Percentiles rank a stretch among this genome's conserved stretches.
These are phyloP conservation scores for Fusarium oxysporum DNA, from an alignment of 2,329 filamentous ascomycete genomes.

Conservation along the genomic window DNA sequence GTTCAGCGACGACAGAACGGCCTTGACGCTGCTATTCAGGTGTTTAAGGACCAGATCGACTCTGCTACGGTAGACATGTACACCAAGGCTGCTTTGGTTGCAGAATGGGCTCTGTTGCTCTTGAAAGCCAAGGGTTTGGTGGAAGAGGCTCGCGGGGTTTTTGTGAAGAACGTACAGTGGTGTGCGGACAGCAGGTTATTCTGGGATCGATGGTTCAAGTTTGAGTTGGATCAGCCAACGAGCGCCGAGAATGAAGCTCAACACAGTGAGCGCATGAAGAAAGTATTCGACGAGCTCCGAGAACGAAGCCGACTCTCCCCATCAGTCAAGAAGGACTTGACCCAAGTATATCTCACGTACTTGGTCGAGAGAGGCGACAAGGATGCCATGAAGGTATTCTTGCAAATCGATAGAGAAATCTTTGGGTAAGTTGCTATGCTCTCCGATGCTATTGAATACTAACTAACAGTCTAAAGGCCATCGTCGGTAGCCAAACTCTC, in stretches of 20 bases:
- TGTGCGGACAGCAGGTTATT: constrained; percentile 88
- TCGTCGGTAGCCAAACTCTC: constrained; percentile 58
- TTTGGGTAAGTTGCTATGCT: constrained; percentile 73
- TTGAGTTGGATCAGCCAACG: constrained; percentile 87
- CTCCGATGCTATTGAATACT: background rate
- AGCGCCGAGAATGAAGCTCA: constrained; percentile 71
- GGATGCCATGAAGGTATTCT: constrained; percentile 86
- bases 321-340: constrained; percentile 78
- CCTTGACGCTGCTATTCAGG: constrained; percentile 83
- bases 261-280: constrained; percentile 80
- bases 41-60: constrained; percentile 85
- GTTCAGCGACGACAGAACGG: constrained; percentile 85
- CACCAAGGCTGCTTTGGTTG: constrained; percentile 87
- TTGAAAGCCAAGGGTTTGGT: constrained; percentile 88
- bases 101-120: constrained; percentile 86
- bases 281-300: constrained; percentile 81
- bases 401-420: constrained; percentile 84
- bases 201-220: constrained; percentile 89
- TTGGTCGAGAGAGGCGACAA: constrained; percentile 85
- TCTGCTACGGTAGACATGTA: constrained; percentile 77
- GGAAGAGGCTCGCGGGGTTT: constrained; percentile 85
- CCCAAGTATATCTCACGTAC: constrained; percentile 83
- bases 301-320: constrained; percentile 77
- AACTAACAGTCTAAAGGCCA: constrained; percentile 53
- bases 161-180: constrained; percentile 83